Percentiles rank a stretch among this genome's conserved stretches.
Conservation (phyloP, 2,329 filamentous ascomycete species). For the Ceratocystis eucalypticola region DNA sequence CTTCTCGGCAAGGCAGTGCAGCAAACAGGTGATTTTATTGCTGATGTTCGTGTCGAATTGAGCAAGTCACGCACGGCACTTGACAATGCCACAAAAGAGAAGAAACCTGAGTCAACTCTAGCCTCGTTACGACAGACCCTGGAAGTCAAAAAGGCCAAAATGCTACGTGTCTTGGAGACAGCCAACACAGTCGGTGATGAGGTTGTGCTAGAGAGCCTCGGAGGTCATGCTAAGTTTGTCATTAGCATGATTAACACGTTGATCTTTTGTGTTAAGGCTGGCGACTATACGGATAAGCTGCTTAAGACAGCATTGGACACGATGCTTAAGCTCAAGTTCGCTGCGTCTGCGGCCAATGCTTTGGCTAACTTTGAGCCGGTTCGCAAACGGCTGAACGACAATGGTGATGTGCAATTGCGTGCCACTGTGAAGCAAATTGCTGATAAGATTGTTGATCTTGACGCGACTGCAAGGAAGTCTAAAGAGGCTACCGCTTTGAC, state of each 20-base stretch:
- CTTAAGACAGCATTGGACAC: conserved; percentile 45
- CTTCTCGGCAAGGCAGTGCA: conserved; percentile 37
- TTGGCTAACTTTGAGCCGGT: conserved; percentile 47
- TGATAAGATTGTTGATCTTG: conserved; percentile 16
- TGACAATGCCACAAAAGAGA: conserved; percentile 33
- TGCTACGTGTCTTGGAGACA: conserved; percentile 40
- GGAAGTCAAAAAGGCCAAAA: conserved; percentile 34
- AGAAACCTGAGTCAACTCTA: conserved; percentile 28
- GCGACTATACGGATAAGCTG: conserved; percentile 40
- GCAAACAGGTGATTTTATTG: conserved; percentile 37
- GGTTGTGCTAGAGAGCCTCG: conserved; percentile 43
- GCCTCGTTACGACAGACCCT: conserved; percentile 23
- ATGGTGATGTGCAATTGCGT: conserved; percentile 51
- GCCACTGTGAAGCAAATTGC: conserved; percentile 45
- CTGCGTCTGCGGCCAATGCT: conserved; percentile 37
- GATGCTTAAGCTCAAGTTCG: conserved; percentile 48
- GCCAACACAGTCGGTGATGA: conserved; percentile 42
- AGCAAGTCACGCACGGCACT: conserved; percentile 35
- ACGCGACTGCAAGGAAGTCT: conserved; percentile 32
- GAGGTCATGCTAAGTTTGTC: conserved; percentile 43
- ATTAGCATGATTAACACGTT: conserved; percentile 41
- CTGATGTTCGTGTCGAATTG: conserved; percentile 35
- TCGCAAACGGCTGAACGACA: conserved; percentile 48
- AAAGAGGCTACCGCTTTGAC: conserved; percentile 11
- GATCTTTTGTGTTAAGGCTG: conserved; percentile 39